A percentile compares a stretch with the other conserved stretches of the same genome.
Conservation (phyloP, 768 basidiomycete genomes). For the Termitomyces sp. region DNA sequence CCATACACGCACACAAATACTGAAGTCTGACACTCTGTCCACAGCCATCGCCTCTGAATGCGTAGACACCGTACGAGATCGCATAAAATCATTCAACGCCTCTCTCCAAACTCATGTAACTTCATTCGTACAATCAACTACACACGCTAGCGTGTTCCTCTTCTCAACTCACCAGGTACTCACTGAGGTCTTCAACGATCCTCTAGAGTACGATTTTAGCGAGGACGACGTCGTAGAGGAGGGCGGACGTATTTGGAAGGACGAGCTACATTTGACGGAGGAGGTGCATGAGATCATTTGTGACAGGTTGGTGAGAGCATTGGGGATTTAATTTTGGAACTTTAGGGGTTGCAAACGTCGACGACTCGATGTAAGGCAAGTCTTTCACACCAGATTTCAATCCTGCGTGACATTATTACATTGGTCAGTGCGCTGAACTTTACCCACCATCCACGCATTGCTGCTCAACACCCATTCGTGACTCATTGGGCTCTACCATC, state of each 20-base stretch:
- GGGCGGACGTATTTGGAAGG: not conserved
- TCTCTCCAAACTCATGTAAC: not conserved
- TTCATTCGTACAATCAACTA: not conserved
- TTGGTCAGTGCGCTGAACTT: no score
- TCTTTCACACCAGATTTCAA: no score
- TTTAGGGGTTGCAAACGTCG: no score
- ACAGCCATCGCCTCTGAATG: not conserved
- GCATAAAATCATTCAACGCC: constrained; percentile 1
- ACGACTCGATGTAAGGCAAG: no score
- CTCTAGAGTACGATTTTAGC: not conserved
- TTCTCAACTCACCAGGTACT: constrained; percentile 2
- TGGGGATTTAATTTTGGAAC: no score
- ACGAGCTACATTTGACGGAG: constrained; percentile 3
- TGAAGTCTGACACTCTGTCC: not conserved
- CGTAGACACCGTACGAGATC: not conserved
- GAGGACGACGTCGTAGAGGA: not conserved
- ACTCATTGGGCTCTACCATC: no score
- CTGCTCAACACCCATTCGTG: no score
- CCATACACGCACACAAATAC: not conserved
- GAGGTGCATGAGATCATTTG: constrained; percentile 5
- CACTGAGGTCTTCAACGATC: constrained; percentile 4
- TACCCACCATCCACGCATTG: no score
- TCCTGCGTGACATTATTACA: no score
- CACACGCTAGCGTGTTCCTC: constrained; percentile 2
- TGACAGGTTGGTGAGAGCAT: no score